Evolutionary conservation across 2,329 filamentous ascomycete genomes (phyloP), one percentile per base, ranked within the genome.

Genomic region (Calcarisporium arbuscula): DNA sequence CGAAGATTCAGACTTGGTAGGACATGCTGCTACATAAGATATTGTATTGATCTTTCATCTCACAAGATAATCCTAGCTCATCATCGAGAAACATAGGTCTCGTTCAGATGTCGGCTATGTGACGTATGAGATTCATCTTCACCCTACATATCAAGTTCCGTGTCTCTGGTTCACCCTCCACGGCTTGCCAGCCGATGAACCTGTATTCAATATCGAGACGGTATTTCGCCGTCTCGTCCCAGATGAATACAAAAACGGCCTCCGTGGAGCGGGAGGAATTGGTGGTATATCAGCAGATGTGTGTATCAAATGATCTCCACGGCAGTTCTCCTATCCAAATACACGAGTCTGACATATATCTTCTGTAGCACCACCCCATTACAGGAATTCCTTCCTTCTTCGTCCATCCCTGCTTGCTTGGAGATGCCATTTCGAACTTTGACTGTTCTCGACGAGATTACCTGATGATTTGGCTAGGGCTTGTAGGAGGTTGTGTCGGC

Each of bases 381-480:
- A 85, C 80, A 38, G 83, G 82, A 34, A 60, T 80, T 39, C 86
- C 88, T 26, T 76, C 79, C 32, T 95, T 90, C 60, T 95, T 95
- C 60, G 73, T 96, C 48, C 92, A 98, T 63, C 90, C 92, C 17
- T 96, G 92, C 62, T 77, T 85, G 56, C 85, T 92, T 8, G 84
- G 83, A 36, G 82, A 90, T 45, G 84, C 85, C 34, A 84, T 96
- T 73, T 67, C 68, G 47, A 67, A 65, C 33, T 79, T 87, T 50
- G 63, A 73, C 47, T 79, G 75, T 48, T 58, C 68, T 53, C 65
- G 69, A 55, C 60, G 80, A 50, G 70, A 80, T 49, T 96, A 96
- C 65, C 69, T 96, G 52, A 74, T 87, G 62, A 64, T 87, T 36
- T 96, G 90, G 89, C 70, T 95, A 42, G 89, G 89, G n/a, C 65